These are phyloP conservation scores for Trichaptum fuscoviolaceum DNA, from an alignment of 768 basidiomycete genomes.

Conservation along the genomic window DNA sequence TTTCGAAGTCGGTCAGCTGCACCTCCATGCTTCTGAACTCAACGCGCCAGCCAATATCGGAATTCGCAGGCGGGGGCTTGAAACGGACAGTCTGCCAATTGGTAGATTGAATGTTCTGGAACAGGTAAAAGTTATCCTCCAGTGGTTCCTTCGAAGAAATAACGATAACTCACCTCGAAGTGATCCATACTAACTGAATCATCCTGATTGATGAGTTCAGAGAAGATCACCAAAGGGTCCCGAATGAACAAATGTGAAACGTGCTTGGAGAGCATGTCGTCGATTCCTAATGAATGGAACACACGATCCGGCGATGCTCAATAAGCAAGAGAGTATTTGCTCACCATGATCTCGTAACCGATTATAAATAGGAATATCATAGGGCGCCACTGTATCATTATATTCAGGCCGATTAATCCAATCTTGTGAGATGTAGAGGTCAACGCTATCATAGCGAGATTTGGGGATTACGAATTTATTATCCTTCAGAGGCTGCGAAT, in stretches of 20 bases:
- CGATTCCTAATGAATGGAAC: constrained; percentile 54
- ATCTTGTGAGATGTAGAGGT: constrained; percentile 84
- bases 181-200: constrained; percentile 86
- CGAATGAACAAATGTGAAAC: constrained; percentile 95
- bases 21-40: constrained; percentile 99
- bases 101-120: constrained; percentile 95
- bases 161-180: constrained; percentile 65
- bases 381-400: constrained; percentile 81
- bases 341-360: constrained; percentile 74
- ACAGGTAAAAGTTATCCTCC: background rate
- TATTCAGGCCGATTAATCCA: constrained; percentile 90
- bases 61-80: constrained; percentile 94
- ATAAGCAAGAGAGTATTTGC: constrained; percentile 15
- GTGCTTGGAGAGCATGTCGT: constrained; percentile 83
- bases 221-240: constrained; percentile 93
- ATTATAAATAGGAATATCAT: constrained; percentile 68
- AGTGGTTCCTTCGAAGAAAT: constrained; percentile 1
- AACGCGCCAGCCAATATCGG: constrained; percentile 94
- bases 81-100: constrained; percentile 99
- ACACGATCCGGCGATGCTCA: background rate
- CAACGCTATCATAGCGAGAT: constrained; percentile 95
- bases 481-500: constrained; percentile 66
- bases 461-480: constrained; percentile 83
- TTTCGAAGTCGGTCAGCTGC: constrained; percentile 98
- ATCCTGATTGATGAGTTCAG: constrained; percentile 90